phyloP scores from a whole-genome alignment of 768 basidiomycete species.

The Xanthoconium stramineum region DNA sequence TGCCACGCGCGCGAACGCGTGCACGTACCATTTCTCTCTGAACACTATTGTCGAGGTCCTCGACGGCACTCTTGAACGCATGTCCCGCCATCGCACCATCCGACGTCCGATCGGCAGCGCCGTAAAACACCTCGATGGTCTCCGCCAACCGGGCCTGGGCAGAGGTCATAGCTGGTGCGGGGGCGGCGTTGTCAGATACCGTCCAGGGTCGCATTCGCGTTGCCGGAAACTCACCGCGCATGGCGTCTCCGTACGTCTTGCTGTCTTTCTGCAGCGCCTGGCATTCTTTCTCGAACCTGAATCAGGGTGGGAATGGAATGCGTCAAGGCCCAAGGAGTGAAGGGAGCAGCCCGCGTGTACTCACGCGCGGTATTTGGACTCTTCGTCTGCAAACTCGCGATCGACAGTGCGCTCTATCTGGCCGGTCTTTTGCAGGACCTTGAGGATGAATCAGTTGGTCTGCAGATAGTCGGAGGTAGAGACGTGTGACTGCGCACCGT shows the following conservation, averaged over 20 bases:
- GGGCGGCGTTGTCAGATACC: neutral
- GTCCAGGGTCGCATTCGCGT: neutral
- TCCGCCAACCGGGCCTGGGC: constrained; percentile 93
- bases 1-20: neutral
- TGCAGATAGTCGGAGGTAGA: neutral
- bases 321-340: neutral
- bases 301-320: neutral
- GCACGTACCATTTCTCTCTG: constrained; percentile 78
- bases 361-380: constrained; percentile 85
- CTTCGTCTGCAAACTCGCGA: constrained; percentile 89
- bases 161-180: constrained; percentile 76
- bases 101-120: constrained; percentile 75
- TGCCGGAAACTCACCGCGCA: constrained; percentile 63
- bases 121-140: constrained; percentile 91
- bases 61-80: constrained; percentile 92
- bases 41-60: constrained; percentile 86
- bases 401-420: constrained; percentile 97
- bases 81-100: constrained; percentile 97
- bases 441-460: constrained; percentile 9
- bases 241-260: constrained; percentile 91
- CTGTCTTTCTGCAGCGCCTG: constrained; percentile 91
- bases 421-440: constrained; percentile 97
- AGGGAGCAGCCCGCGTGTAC: constrained; percentile 22
- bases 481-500: constrained; percentile 51
- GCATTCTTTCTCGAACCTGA: constrained; percentile 95